Evolutionary conservation across 371 early-diverging fungal genomes (phyloP).

Genomic region (Mortierella sp.): DNA sequence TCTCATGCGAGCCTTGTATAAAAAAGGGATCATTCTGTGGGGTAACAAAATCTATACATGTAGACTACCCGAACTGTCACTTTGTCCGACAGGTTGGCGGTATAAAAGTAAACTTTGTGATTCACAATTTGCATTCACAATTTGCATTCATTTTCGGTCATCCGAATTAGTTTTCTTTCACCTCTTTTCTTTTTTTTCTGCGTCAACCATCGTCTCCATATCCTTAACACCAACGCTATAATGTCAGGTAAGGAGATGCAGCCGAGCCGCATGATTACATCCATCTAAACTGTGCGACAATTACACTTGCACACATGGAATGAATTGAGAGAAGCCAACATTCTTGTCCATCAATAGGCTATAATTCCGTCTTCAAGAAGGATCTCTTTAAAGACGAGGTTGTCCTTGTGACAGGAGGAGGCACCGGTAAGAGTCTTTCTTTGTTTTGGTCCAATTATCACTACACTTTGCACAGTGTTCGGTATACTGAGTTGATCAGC

Average conservation of each 20-base stretch:
- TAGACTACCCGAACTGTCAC: neutral
- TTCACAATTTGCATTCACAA: too few species aligned
- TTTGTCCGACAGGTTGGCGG: neutral
- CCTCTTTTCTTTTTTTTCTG: neutral
- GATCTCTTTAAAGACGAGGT: constrained; percentile 59
- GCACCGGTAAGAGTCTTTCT: constrained; percentile 49
- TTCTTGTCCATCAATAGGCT: constrained; percentile 15
- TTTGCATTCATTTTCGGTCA: too few species aligned
- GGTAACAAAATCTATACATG: neutral
- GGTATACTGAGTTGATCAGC: too few species aligned
- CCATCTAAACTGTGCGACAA: neutral
- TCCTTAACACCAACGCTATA: neutral
- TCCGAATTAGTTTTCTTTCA: neutral
- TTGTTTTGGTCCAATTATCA: neutral
- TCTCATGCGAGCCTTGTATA: neutral
- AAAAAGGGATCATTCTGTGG: neutral
- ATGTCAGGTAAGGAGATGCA: neutral
- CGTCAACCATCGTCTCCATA: too few species aligned
- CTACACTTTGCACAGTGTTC: too few species aligned
- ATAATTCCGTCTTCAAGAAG: constrained; percentile 55
- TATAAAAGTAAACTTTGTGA: neutral
- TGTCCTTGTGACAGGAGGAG: constrained; percentile 59
- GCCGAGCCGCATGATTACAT: neutral
- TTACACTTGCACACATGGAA: too few species aligned
- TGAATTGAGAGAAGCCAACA: too few species aligned